A percentile compares a stretch with the other conserved stretches of the same genome.
phyloP scores from a whole-genome alignment of 2,329 filamentous ascomycete genomes.

The Ophiocordyceps unilateralis region DNA sequence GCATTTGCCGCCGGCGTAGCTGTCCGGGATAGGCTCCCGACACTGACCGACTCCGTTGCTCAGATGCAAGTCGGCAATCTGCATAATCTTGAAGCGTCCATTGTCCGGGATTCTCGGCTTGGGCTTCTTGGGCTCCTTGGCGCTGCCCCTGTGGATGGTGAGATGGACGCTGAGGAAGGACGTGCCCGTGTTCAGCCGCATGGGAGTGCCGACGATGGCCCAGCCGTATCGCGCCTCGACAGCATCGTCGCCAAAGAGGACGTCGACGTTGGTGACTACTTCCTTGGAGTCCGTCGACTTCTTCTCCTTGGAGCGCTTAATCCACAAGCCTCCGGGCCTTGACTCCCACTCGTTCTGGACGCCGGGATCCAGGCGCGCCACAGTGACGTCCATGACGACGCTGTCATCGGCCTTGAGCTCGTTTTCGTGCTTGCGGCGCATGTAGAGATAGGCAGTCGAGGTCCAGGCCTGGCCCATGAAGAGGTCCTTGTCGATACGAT shows the following conservation, averaged over 20 bases:
- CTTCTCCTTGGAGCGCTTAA: slow-evolving; percentile 55
- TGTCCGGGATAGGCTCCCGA: slow-evolving; percentile 67
- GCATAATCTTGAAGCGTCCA: slow-evolving; percentile 94
- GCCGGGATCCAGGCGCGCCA: slow-evolving; percentile 55
- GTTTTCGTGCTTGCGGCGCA: slow-evolving; percentile 73
- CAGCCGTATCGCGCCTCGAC: slow-evolving; percentile 79
- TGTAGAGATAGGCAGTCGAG: slow-evolving; percentile 61
- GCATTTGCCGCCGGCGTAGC: slow-evolving; percentile 57
- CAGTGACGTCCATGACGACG: slow-evolving; percentile 62
- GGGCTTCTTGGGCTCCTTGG: slow-evolving; percentile 47
- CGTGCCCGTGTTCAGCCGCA: slow-evolving; percentile 49
- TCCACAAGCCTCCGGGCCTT: slow-evolving; percentile 62
- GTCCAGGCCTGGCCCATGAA: slow-evolving; percentile 62
- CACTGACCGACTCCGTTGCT: slow-evolving; percentile 78
- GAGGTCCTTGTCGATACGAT: slow-evolving; percentile 76
- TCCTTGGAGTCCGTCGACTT: slow-evolving; percentile 59
- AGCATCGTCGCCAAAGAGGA: slow-evolving; percentile 80
- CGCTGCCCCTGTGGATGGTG: slow-evolving; percentile 58
- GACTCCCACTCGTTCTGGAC: slow-evolving; percentile 48
- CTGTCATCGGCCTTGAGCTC: slow-evolving; percentile 58
- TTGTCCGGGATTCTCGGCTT: slow-evolving; percentile 67
- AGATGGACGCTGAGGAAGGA: slow-evolving; percentile 54
- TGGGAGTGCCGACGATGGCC: slow-evolving; percentile 56
- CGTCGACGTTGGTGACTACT: slow-evolving; percentile 65
- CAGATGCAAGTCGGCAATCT: slow-evolving; percentile 84